Percentiles rank a stretch among this genome's conserved stretches.
These are phyloP conservation scores for Scedosporium boydii DNA, from an alignment of 2,329 filamentous ascomycete genomes.

Conservation along the genomic window DNA sequence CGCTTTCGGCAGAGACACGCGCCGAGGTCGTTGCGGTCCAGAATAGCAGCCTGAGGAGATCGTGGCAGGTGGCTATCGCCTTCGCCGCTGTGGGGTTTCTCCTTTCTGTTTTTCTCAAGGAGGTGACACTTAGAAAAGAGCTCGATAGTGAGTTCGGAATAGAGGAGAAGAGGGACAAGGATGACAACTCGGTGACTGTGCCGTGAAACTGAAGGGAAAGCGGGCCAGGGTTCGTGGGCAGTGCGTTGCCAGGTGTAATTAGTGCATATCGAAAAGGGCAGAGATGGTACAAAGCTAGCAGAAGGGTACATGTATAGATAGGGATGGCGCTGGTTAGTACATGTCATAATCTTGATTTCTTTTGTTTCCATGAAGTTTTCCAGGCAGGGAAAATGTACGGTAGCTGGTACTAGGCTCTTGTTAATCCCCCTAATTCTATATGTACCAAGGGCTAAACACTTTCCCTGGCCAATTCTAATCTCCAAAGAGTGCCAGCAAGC, in stretches of 20 bases:
- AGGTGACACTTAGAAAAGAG: conserved; percentile 15
- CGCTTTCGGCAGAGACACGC: conserved; percentile 7
- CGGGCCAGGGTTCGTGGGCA: not conserved
- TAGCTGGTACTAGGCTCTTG: too few species aligned
- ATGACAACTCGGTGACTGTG: not conserved
- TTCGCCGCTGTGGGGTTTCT: conserved; percentile 17
- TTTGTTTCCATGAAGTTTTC: too few species aligned
- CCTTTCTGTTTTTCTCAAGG: conserved; percentile 12
- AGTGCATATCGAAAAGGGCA: not conserved
- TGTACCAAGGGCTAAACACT: too few species aligned
- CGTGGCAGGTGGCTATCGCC: conserved; percentile 18
- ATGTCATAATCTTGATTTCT: not conserved
- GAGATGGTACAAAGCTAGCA: not conserved
- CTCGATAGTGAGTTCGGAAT: conserved; percentile 20
- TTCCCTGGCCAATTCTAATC: conserved; percentile 5
- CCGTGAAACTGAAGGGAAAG: not conserved
- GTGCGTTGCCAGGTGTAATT: not conserved
- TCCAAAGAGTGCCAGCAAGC: conserved; percentile 12
- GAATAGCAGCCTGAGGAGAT: conserved; percentile 6
- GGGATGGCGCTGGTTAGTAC: not conserved
- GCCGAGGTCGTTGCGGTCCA: conserved; percentile 14
- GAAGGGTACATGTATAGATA: too few species aligned
- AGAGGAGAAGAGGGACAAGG: conserved; percentile 7
- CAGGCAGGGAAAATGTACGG: too few species aligned
- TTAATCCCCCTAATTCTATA: too few species aligned